These are phyloP conservation scores for Fusarium brevicatenulatum DNA, from an alignment of 2,329 filamentous ascomycete species.

Conservation along the genomic window DNA sequence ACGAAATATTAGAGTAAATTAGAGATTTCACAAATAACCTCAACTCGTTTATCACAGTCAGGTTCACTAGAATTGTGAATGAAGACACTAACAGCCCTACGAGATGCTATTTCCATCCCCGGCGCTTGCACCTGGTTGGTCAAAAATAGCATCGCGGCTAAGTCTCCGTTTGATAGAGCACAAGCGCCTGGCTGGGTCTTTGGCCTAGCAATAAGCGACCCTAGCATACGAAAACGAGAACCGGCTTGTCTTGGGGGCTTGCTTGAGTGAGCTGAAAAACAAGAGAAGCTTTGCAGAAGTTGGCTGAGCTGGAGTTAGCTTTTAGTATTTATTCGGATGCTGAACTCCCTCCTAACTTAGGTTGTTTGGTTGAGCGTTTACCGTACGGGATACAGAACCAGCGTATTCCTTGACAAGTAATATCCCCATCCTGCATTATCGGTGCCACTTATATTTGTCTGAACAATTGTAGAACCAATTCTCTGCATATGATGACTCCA, in stretches of 20 bases:
- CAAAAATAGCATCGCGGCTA: slow-evolving; percentile 43
- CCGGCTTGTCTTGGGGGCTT: background rate
- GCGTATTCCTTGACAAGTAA: no score
- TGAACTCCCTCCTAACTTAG: background rate
- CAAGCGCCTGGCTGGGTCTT: background rate
- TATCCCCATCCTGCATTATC: fast-evolving
- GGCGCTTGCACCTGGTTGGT: background rate
- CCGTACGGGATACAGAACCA: no score
- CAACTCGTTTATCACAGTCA: background rate
- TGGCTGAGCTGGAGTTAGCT: background rate
- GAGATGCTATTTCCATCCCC: background rate
- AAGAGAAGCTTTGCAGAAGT: background rate
- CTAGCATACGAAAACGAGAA: slow-evolving; percentile 5
- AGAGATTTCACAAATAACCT: background rate
- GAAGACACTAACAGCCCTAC: background rate
- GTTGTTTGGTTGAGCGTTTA: background rate
- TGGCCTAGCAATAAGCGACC: slow-evolving; percentile 18
- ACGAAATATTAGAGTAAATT: background rate
- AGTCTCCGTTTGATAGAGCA: background rate
- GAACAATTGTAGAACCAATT: background rate
- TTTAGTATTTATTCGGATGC: background rate
- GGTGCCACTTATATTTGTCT: background rate
- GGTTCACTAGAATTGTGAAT: background rate
- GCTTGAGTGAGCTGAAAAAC: background rate
- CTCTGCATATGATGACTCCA: background rate